Base-by-base conservation (phyloP, 164 flowering plant genomes). In the Pachysandra terminalis region DNA sequence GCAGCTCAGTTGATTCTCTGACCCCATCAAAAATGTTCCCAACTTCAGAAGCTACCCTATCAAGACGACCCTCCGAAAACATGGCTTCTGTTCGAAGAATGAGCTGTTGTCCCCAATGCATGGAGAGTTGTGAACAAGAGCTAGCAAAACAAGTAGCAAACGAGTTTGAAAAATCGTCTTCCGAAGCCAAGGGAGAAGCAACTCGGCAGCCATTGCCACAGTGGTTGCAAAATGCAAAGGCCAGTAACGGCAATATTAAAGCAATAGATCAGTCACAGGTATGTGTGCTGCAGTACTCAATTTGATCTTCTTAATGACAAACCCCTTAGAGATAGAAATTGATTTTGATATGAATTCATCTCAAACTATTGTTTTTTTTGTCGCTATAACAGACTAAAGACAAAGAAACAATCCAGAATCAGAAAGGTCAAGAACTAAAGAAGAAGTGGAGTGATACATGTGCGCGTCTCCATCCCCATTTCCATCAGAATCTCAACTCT, bases 361-460 rank as follows among this genome's bases (percentile, higher is more conserved):
- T 51, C 23, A 54, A 48, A 3, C 17, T 24, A 12, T 24, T 64
- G 16, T n/a, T 71, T 49, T 49, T 19, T 61, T 19, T 48, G 19
- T 35, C n/a, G 41, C 59, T 67, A 19, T 25, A 61, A 24, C 82
- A 88, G 93, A 48, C 24, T 5, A 85, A 80, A 69, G 90, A 87
- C 66, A 78, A 83, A 73, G 91, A 90, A 35, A 14, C 74, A 66
- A 56, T 73, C 5, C 37, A 64, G 74, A 93, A 86, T 83, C 85
- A 87, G 75, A 90, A 80, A 70, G 68, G 80, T 15, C 82, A 84
- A n/a, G n/a, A n/a, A 64, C 92, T 84, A 52, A 65, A 91, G 63
- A 85, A 77, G 75, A 90, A 92, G 84, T 95, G 99, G 99, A 79
- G 71, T 19, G 86, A 83, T 10, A 80, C 85, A 41, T 95, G 99